Base-by-base conservation (phyloP, 129 eudicot genomes). In the Ambrosia trifida region DNA sequence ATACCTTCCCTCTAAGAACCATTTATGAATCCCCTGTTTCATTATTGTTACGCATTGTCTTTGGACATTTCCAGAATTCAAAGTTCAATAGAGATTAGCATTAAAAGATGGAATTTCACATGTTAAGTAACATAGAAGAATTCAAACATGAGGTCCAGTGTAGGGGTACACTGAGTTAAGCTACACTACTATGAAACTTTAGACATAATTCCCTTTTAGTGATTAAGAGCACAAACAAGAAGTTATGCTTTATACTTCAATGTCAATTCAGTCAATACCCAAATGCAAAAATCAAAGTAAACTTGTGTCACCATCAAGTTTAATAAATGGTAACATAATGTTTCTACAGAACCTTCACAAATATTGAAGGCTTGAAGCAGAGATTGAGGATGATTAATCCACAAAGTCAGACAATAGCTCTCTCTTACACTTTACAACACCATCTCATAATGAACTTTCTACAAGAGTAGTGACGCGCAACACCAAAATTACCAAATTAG, bases 291-390 rank as follows among this genome's bases (percentile, higher is more conserved):
- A 1, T 33, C 30, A 59, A n/a, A 14, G 63, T n/a, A 32, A 50
- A 16, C 14, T 68, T 68, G 10, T 49, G 73, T 49, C 60, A 50
- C 60, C 35, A 31, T 28, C 53, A 67, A 50, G 35, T 31, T 59
- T 14, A 32, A 59, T 58, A 58, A 54, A 20, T 19, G 61, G 32
- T 10, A 8, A 54, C 4, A 56, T 0, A n/a, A 24, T 24, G 14
- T 7, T 56, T 20, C 36, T 18, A 56, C 62, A 20, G 35, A 24
- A 56, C 33, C 35, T 56, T 56, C 62, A 20, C 11, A 56, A 20
- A 11, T 11, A 24, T 56, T 11, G 14, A 56, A 11, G n/a, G 33
- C 62, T 56, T 56, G 62, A 56, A 56, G 62, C 62, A 20, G 62
- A 8, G 62, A 56, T 56, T 4, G 36, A 56, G 62, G 28, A 56